These are phyloP conservation scores for Kingdonia uniflora DNA, from an alignment of 164 flowering plant genomes.

Conservation along the genomic window DNA sequence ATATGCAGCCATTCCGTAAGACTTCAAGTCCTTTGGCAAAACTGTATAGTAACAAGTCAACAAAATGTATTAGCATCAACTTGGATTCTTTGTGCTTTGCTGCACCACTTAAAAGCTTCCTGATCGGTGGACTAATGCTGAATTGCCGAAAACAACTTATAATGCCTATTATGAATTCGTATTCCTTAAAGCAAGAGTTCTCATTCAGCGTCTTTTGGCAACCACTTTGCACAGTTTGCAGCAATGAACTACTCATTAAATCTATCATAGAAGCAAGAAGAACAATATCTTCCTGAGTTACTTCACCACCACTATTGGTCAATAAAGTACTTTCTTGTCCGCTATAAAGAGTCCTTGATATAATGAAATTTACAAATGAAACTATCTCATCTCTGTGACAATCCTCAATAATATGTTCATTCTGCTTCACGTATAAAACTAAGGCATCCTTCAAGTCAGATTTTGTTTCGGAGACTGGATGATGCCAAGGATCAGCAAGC, in stretches of 20 bases:
- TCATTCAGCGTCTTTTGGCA: constrained; percentile 23
- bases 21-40: constrained; percentile 36
- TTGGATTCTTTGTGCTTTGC: constrained; percentile 35
- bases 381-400: constrained; percentile 30
- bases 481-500: constrained; percentile 20
- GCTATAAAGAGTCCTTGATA: constrained; percentile 26
- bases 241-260: constrained; percentile 53
- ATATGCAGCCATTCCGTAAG: constrained; percentile 54
- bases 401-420: constrained; percentile 23
- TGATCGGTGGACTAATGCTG: constrained; percentile 22
- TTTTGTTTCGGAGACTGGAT: constrained; percentile 11
- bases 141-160: constrained; percentile 28
- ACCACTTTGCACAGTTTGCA: constrained; percentile 34
- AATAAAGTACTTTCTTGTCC: constrained; percentile 14
- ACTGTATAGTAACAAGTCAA: constrained; percentile 45
- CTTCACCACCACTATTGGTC: constrained; percentile 14
- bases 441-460: constrained; percentile 31
- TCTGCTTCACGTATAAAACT: constrained; percentile 31
- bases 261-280: constrained; percentile 60
- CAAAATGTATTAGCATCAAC: constrained; percentile 64
- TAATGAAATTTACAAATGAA: constrained; percentile 27
- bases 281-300: constrained; percentile 32
- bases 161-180: constrained; percentile 27
- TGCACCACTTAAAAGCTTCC: constrained; percentile 23
- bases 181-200: constrained; percentile 25